phyloP scores from a whole-genome alignment of 139 green algal genomes.

The Tetradesmus obliquus region DNA sequence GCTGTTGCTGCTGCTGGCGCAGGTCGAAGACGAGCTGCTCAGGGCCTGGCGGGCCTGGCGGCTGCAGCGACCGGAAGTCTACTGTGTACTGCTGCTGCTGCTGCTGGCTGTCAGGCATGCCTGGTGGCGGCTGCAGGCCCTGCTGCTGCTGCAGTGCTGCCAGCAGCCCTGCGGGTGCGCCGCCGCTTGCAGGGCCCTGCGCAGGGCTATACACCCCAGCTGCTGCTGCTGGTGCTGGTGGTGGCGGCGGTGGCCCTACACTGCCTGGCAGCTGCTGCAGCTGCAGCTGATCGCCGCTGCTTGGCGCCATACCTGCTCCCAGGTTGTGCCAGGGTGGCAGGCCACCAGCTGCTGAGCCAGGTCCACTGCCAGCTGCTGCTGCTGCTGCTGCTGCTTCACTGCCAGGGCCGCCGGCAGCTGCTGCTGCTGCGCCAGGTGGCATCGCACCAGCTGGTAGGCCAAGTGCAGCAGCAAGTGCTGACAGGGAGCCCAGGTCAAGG shows the following conservation, averaged over 20 bases:
- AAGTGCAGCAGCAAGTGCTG: constrained; percentile 12
- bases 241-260: constrained; percentile 8
- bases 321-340: background rate
- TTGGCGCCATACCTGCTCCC: background rate
- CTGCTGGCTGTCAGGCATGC: background rate
- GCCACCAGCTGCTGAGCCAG: background rate
- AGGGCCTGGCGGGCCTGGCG: background rate
- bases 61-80: constrained; percentile 18
- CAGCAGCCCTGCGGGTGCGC: background rate
- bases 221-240: background rate
- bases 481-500: background rate
- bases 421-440: constrained; percentile 10
- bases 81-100: constrained; percentile 40
- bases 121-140: background rate
- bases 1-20: constrained; percentile 18
- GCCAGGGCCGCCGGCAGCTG: background rate
- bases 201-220: background rate
- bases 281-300: background rate
- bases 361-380: background rate
- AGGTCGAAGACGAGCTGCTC: constrained; percentile 26
- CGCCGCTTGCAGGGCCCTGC: background rate
- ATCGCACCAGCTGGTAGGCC: background rate
- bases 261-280: background rate
- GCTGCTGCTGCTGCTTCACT: background rate
- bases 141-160: constrained; percentile 23